A percentile compares a stretch with the other conserved stretches of the same genome.
These are phyloP conservation scores for Eragrostis nindensis DNA, from an alignment of 176 grass and related monocot species.

Conservation along the genomic window DNA sequence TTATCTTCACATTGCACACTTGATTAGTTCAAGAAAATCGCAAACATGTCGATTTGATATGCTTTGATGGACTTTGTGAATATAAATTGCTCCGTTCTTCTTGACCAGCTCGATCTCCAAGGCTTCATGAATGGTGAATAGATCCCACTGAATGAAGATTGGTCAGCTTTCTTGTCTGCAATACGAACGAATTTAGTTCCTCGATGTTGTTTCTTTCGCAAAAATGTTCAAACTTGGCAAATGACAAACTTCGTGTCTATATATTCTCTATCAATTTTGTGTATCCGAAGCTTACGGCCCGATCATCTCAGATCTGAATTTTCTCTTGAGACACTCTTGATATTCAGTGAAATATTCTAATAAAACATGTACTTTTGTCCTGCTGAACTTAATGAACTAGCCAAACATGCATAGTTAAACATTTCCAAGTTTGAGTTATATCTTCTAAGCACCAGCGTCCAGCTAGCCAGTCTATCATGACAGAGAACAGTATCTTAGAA, in stretches of 20 bases:
- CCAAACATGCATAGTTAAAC: slow-evolving; percentile 3
- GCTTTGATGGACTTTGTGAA: neutral
- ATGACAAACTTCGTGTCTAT: neutral
- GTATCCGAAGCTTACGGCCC: neutral
- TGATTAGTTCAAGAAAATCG: slow-evolving; percentile 40
- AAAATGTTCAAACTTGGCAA: slow-evolving; percentile 5
- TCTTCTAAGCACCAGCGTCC: neutral
- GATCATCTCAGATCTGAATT: neutral
- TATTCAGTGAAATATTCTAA: slow-evolving; percentile 17
- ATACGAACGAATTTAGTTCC: neutral
- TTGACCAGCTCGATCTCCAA: slow-evolving; percentile 40
- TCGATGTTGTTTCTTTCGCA: neutral
- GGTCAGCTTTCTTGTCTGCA: neutral
- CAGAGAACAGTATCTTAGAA: slow-evolving; percentile 11
- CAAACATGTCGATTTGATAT: slow-evolving; percentile 40
- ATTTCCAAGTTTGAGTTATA: slow-evolving; percentile 16
- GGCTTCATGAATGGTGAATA: slow-evolving; percentile 13
- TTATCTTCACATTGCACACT: slow-evolving; percentile 46
- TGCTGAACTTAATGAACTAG: neutral
- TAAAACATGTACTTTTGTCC: neutral
- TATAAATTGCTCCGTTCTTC: slow-evolving; percentile 24
- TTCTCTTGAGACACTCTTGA: neutral
- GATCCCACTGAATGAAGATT: slow-evolving; percentile 25
- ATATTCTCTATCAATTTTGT: neutral
- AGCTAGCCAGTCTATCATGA: slow-evolving; percentile 7